These are phyloP conservation scores for Kwoniella shivajii DNA, from an alignment of 1,284 basidiomycete species.

Conservation along the genomic window DNA sequence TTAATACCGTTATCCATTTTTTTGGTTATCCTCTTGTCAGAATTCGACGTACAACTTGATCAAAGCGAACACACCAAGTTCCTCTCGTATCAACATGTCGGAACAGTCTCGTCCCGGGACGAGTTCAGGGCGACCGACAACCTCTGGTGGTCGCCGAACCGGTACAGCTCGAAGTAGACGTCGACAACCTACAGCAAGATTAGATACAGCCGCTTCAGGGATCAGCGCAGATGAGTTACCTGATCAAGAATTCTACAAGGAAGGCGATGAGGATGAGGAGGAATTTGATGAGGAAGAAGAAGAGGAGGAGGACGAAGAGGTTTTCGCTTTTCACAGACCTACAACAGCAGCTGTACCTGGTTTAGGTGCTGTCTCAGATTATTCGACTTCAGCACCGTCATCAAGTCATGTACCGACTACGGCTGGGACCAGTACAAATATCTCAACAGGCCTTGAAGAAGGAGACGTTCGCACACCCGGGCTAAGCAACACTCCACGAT, in stretches of 20 bases:
- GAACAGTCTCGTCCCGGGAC: slow-evolving; percentile 1
- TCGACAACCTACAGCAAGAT: slow-evolving; percentile 17
- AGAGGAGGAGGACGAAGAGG: slow-evolving; percentile 39
- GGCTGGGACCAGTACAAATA: slow-evolving; percentile 11
- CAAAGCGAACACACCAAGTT: too few relatives aligned
- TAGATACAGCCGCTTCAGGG: slow-evolving; percentile 43
- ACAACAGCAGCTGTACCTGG: slow-evolving; percentile 38
- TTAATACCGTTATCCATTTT: too few relatives aligned
- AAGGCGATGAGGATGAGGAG: slow-evolving; percentile 40
- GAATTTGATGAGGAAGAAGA: slow-evolving; percentile 43
- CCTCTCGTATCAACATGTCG: too few relatives aligned
- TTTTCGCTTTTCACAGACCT: slow-evolving; percentile 51
- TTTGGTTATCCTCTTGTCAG: neutral
- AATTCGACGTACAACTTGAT: too few relatives aligned
- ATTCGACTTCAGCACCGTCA: slow-evolving; percentile 19
- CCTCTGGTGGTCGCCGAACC: neutral
- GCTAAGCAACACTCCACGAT: slow-evolving; percentile 1
- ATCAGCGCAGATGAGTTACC: slow-evolving; percentile 43
- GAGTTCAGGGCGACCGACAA: slow-evolving; percentile 5
- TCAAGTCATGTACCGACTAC: slow-evolving; percentile 15
- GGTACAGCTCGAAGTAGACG: neutral
- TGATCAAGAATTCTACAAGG: slow-evolving; percentile 46
- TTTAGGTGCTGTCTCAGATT: slow-evolving; percentile 18
- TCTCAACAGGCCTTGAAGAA: slow-evolving; percentile 5
- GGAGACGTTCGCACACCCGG: slow-evolving; percentile 6